Conservation (phyloP, 75 land plant genomes). For the Gnetum montanum region DNA sequence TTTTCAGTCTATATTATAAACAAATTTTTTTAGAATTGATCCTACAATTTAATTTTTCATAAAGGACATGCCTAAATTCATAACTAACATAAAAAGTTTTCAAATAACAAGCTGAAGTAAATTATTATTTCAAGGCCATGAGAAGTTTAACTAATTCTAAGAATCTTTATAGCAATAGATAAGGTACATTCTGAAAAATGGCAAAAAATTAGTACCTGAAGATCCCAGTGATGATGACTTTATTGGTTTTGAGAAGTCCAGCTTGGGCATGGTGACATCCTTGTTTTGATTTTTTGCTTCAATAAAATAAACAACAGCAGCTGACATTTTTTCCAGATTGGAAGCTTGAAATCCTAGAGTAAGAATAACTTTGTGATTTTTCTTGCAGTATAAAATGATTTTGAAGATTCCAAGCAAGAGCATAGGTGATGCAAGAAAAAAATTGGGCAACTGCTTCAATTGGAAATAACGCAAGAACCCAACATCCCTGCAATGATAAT, state of each 20-base stretch:
- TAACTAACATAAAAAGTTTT: no score
- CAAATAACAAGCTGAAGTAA: no score
- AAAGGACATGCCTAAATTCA: no score
- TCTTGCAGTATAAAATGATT: constrained; percentile 37
- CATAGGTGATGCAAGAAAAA: constrained; percentile 87
- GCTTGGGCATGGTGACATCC: background rate
- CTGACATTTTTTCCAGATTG: constrained; percentile 15
- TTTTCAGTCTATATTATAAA: no score
- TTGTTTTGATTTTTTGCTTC: background rate
- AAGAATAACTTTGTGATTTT: constrained; percentile 30
- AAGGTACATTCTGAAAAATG: background rate
- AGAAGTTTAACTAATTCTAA: no score
- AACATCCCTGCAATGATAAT: constrained; percentile 56
- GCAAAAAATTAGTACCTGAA: background rate
- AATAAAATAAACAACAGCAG: constrained; percentile 1
- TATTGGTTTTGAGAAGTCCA: background rate
- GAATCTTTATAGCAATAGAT: background rate
- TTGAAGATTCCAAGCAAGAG: constrained; percentile 54
- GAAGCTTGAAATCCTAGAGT: constrained; percentile 44
- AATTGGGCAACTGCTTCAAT: constrained; percentile 89
- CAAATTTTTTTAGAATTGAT: no score
- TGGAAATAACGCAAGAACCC: constrained; percentile 91
- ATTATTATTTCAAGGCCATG: no score
- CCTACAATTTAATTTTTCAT: no score
- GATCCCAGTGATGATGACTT: background rate